Evolutionary conservation across 768 basidiomycete species (phyloP), one percentile per base, ranked within the genome.

Genomic region (Crucibulum laeve): DNA sequence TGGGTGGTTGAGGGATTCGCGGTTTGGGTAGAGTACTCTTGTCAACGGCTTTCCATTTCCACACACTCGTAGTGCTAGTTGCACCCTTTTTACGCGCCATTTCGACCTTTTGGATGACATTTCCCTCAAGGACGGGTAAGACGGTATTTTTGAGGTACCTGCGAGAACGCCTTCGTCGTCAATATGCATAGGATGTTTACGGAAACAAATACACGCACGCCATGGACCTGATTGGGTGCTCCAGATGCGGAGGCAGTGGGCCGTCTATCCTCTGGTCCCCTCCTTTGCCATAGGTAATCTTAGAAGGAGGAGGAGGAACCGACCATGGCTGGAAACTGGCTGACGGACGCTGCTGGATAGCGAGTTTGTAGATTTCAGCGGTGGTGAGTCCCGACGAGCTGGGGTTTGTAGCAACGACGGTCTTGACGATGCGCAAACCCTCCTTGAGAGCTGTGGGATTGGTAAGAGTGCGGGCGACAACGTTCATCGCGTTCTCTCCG

Each of bases 111-210:
- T 5, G 13, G 13, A 37, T 11, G n/a, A 37, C 35, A 21, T 37
- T 37, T 10, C 14, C 19, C 10, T 37, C 19, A 10, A 84, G 64
- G 10, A 70, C 61, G 1, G 70, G 70, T 1, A 86, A 64, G 4
- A 85, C 63, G 11, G 65, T 57, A 15, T 52, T 65, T 57, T 83
- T 84, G 30, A 86, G 58, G 52, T 77, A 82, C 21, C 82, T 83
- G 18, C 2, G 35, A 10, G 19, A 11, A 21, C 10, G 10, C 35
- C 19, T 11, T 18, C 10, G 10, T 13, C 15, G 3, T n/a, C 10
- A 10, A 5, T 18, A 18, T 13, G 18, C 13, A 19, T 21, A 10
- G 14, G 35, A 13, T 10, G 19, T 2, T 32, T 32, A 11, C 28
- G 19, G 14, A 6, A 36, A 33, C 25, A 15, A 14, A 11, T 14